Base-by-base conservation (phyloP, 2,329 filamentous ascomycete species). In the Fonsecaea nubica region DNA sequence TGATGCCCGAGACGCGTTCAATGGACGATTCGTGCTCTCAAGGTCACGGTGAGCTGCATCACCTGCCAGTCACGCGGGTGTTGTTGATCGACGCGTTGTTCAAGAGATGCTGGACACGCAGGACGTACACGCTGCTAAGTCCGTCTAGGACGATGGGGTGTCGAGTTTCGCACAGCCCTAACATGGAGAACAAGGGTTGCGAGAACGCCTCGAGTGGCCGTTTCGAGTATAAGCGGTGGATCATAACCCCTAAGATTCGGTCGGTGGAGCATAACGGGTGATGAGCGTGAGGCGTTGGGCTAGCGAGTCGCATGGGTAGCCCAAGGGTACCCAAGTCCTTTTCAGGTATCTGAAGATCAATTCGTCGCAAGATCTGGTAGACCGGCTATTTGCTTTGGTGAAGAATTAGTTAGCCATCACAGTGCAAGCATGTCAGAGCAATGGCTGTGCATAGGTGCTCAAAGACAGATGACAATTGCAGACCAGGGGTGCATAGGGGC, bases 1-100 rank as follows among this genome's bases (percentile, higher is more conserved):
- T 69, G 63, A 53, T 69, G 64, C 67, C 67, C 64, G 57, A 66
- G 36, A 36, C 30, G 32, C 42, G n/a, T 32, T 58, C 58, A 65
- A 63, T 65, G 60, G 54, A 38, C 25, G 18, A n/a, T 53, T 53
- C 12, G 45, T 12, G 21, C 21, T 21, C 48, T 40, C 35, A 40
- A 32, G 18, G 42, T 45, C 21, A 54, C 32, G 45, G 55, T 18
- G 33, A 56, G 55, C 35, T 42, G 62, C 67, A 69, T 61, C 25
- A 32, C 15, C 30, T 57, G 30, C 32, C 38, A 59, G 58, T 67
- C 67, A 67, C 64, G 64, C 54, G 67, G 45, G 25, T n/a, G 45
- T 5, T 18, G n/a, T 32, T 38, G 53, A 53, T 48, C 58, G 62
- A 48, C 33, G 10, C 36, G 25, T 54, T 18, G 60, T n/a, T 33